Percentiles rank a stretch among this genome's conserved stretches.
Conservation (phyloP, 2,329 filamentous ascomycete species). For the Claviceps africana region DNA sequence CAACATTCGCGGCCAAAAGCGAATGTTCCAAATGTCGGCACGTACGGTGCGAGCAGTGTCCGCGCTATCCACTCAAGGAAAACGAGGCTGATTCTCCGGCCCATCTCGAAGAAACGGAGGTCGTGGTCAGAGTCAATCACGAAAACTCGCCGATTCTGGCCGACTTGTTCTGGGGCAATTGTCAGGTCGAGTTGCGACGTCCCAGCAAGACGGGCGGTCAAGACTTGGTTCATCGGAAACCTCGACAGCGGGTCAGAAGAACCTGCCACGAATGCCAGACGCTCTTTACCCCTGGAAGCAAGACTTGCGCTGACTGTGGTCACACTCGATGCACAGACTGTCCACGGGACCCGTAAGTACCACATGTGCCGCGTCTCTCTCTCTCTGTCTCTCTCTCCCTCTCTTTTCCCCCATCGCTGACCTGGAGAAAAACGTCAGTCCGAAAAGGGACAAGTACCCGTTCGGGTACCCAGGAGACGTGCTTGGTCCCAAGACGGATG, state of each 20-base stretch:
- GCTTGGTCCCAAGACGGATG: conserved; percentile 36
- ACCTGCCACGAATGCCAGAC: conserved; percentile 62
- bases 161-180: conserved; percentile 31
- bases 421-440: conserved; percentile 21
- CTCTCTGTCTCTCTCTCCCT: not conserved
- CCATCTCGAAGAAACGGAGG: conserved; percentile 36
- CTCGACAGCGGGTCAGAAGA: conserved; percentile 59
- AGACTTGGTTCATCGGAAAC: conserved; percentile 57
- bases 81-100: conserved; percentile 39
- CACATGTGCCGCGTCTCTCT: too few relatives aligned
- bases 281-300: conserved; percentile 44
- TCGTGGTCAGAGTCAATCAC: conserved; percentile 38
- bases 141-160: conserved; percentile 40
- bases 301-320: conserved; percentile 52
- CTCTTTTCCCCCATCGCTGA: not conserved
- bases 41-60: conserved; percentile 66
- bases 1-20: conserved; percentile 58
- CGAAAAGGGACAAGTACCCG: conserved; percentile 56
- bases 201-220: conserved; percentile 53
- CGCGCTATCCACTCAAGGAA: conserved; percentile 56
- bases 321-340: conserved; percentile 70
- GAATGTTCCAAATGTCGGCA: conserved; percentile 68
- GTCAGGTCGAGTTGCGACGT: conserved; percentile 42
- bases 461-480: conserved; percentile 56
- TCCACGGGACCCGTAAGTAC: conserved; percentile 64